Evolutionary conservation across 2,329 filamentous ascomycete species (phyloP).

Genomic region (Coniochaeta ligniaria): DNA sequence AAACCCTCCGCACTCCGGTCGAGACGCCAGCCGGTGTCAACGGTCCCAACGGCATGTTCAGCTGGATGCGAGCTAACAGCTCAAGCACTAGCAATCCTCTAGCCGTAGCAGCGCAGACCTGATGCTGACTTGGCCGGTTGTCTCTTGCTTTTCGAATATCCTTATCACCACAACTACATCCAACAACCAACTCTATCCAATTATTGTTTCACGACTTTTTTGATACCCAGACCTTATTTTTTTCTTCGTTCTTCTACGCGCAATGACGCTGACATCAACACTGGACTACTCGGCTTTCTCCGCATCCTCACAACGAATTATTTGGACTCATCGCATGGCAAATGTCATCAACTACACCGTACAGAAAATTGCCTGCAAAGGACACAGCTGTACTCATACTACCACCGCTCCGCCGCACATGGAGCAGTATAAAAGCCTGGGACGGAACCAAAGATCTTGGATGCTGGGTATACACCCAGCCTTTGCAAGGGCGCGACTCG

Average conservation of each 20-base stretch:
- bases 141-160: neutral
- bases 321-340: neutral
- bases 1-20: conserved; percentile 18
- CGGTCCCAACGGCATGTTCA: conserved; percentile 16
- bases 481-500: neutral
- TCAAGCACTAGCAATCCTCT: conserved; percentile 2
- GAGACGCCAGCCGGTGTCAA: conserved; percentile 14
- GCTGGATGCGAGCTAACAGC: conserved; percentile 18
- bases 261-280: neutral
- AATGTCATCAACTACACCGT: neutral
- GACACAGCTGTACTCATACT: neutral
- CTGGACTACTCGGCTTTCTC: neutral
- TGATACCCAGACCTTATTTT: neutral
- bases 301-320: neutral
- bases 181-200: neutral
- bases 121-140: neutral
- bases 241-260: neutral
- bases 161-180: neutral
- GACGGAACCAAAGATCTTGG: neutral
- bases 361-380: neutral
- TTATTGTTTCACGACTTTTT: conserved; percentile 1
- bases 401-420: neutral
- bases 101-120: neutral
- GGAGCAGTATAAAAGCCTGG: neutral
- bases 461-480: neutral